Evolutionary conservation across 768 basidiomycete species (phyloP), one percentile per base, ranked within the genome.

Genomic region (Lactarius tabidus): DNA sequence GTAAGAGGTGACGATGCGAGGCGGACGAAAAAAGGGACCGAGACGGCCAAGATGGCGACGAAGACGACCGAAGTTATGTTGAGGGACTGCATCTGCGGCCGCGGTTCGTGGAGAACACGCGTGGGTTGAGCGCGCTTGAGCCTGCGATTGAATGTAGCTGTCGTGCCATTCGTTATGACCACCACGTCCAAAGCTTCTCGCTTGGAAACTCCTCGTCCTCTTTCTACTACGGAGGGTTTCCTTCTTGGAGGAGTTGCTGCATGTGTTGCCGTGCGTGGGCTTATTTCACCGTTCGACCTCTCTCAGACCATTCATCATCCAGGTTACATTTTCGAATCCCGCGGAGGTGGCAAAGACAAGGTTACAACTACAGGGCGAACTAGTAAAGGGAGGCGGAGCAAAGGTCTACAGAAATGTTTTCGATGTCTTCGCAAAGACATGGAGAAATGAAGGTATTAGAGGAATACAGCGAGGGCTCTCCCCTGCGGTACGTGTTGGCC

Each of bases 321-420:
- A 92, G 90, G 89, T 92, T 57, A 90, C 90, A 9, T 77, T 91
- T 61, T 90, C 89, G 6, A 91, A 91, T 69, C 86, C 88, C 15
- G 87, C 87, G 6, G 89, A 89, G 71, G 93, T 95, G 26, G 90
- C 91, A 53, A 98, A 98, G 77, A 98, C 97, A 48, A 89, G 96
- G 62, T 78, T 99, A 58, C 97, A 99, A 75, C 83, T 99, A 29
- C 95, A 98, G 73, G 97, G 96, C 29, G 97, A 98, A 75, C 84
- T 99, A 14, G 86, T 90, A 38, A 93, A 89, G 72, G 82, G 77
- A 8, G 85, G 88, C 10, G 82, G 81, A 18, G 68, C 75, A 69
- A 91, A 86, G 73, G 91, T 98, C 3, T 99, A 99, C 79, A 91
- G 84, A 66, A 91, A 88, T 73, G 90, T 89, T n/a, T 65, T 93